These are phyloP conservation scores for Aotearoamyces nothofagi DNA, from an alignment of 2,329 filamentous ascomycete genomes.

Conservation along the genomic window DNA sequence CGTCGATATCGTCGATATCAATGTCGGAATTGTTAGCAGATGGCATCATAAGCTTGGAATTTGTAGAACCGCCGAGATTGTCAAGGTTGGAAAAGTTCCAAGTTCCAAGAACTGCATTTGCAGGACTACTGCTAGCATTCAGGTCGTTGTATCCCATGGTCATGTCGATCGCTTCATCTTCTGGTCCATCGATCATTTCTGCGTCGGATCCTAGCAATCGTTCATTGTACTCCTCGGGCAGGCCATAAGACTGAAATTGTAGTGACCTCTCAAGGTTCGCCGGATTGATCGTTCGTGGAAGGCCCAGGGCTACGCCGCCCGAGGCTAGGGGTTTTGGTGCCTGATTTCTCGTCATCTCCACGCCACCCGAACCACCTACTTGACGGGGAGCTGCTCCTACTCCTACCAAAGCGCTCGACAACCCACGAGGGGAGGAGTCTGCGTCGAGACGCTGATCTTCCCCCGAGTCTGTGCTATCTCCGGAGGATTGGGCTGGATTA, in stretches of 20 bases:
- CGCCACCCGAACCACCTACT: slow-evolving; percentile 36
- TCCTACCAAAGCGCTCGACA: slow-evolving; percentile 74
- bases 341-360: slow-evolving; percentile 11
- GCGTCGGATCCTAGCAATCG: slow-evolving; percentile 8
- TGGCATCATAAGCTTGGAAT: slow-evolving; percentile 6
- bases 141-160: slow-evolving; percentile 4
- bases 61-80: slow-evolving; percentile 4
- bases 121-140: slow-evolving; percentile 1
- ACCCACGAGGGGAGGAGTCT: slow-evolving; percentile 75
- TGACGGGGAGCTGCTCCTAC: slow-evolving; percentile 59
- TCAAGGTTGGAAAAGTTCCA: slow-evolving; percentile 10
- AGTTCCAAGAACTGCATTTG: background rate
- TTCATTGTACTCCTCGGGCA: slow-evolving; percentile 12
- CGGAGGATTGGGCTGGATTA: slow-evolving; percentile 31
- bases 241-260: too few species aligned
- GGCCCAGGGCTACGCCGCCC: background rate
- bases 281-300: slow-evolving; percentile 12
- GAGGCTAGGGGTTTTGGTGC: slow-evolving; percentile 1
- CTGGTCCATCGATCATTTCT: slow-evolving; percentile 9
- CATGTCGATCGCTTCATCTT: slow-evolving; percentile 1
- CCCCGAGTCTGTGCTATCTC: slow-evolving; percentile 43
- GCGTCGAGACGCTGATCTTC: slow-evolving; percentile 77
- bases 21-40: slow-evolving; percentile 15
- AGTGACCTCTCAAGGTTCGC: slow-evolving; percentile 9
- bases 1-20: slow-evolving; percentile 8